Conservation (phyloP, 176 grass and related monocot genomes). For the Tuctoria greenei region DNA sequence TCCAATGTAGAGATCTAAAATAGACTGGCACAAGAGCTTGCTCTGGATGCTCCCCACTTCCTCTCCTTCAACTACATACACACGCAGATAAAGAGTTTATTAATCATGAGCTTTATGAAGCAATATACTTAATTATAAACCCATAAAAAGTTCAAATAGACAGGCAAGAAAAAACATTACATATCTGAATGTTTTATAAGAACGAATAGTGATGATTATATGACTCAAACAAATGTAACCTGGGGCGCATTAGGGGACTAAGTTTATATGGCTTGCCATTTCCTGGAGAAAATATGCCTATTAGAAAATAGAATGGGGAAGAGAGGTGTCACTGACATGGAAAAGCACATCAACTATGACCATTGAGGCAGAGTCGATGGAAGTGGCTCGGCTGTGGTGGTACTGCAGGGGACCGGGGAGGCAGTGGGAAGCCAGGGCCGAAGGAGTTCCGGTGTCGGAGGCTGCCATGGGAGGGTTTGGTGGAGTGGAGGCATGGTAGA, state of each 20-base stretch:
- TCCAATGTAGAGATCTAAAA: constrained; percentile 92
- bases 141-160: background rate
- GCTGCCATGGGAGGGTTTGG: background rate
- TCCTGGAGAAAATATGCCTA: background rate
- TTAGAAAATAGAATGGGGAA: constrained; percentile 1
- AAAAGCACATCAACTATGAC: too few relatives aligned
- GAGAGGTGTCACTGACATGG: background rate
- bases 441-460: too few relatives aligned
- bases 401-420: background rate
- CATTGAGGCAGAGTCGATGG: background rate
- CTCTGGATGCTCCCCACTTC: constrained; percentile 76
- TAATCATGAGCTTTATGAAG: background rate
- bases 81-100: background rate
- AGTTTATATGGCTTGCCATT: background rate
- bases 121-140: background rate
- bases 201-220: background rate
- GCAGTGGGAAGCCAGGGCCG: background rate
- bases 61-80: constrained; percentile 58
- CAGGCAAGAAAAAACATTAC: background rate
- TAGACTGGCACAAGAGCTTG: constrained; percentile 75
- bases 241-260: background rate
- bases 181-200: background rate
- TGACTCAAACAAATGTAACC: background rate
- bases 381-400: background rate
- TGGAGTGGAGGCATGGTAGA: background rate